A percentile compares a stretch with the other conserved stretches of the same genome.
These are phyloP conservation scores for Colletotrichum musicola DNA, from an alignment of 2,329 filamentous ascomycete species.

Conservation along the genomic window DNA sequence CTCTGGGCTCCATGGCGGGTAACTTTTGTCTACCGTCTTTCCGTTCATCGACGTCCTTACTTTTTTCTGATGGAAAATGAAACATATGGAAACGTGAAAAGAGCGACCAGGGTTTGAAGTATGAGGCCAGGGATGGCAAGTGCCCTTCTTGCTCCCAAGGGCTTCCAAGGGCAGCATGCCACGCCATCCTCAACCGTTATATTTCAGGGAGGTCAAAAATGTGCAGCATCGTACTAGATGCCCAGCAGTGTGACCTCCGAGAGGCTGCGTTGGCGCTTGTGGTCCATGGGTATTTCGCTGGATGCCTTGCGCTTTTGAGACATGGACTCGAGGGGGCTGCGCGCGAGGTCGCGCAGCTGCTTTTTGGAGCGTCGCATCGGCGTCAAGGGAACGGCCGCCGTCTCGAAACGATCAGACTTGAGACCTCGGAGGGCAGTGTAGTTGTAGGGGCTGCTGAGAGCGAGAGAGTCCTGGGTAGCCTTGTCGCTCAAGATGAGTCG, in stretches of 20 bases:
- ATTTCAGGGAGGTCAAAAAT: slow-evolving; percentile 28
- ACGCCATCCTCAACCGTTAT: slow-evolving; percentile 63
- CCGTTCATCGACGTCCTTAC: slow-evolving; percentile 17
- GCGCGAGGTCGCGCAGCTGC: slow-evolving; percentile 56
- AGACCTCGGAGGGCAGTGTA: slow-evolving; percentile 72
- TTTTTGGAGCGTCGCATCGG: slow-evolving; percentile 72
- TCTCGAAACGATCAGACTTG: slow-evolving; percentile 74
- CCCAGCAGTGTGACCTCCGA: slow-evolving; percentile 66
- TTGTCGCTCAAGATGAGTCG: slow-evolving; percentile 71
- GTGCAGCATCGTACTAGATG: slow-evolving; percentile 49
- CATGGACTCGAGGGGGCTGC: slow-evolving; percentile 63
- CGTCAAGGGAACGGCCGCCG: slow-evolving; percentile 76
- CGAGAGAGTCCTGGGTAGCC: slow-evolving; percentile 72
- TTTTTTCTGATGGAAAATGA: slow-evolving; percentile 1
- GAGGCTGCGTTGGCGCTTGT: slow-evolving; percentile 71
- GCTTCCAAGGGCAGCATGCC: slow-evolving; percentile 41
- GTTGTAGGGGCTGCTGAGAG: slow-evolving; percentile 71
- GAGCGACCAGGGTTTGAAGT: slow-evolving; percentile 1
- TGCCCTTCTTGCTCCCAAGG: slow-evolving; percentile 32
- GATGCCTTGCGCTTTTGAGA: slow-evolving; percentile 70
- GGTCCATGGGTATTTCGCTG: slow-evolving; percentile 54
- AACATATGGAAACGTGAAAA: slow-evolving; percentile 40
- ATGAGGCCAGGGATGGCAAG: slow-evolving; percentile 59
- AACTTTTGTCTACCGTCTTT: slow-evolving; percentile 31
- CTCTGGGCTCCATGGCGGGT: neutral